Conservation (phyloP, 352 stramenopile species). For the Phytopythium aichiense region DNA sequence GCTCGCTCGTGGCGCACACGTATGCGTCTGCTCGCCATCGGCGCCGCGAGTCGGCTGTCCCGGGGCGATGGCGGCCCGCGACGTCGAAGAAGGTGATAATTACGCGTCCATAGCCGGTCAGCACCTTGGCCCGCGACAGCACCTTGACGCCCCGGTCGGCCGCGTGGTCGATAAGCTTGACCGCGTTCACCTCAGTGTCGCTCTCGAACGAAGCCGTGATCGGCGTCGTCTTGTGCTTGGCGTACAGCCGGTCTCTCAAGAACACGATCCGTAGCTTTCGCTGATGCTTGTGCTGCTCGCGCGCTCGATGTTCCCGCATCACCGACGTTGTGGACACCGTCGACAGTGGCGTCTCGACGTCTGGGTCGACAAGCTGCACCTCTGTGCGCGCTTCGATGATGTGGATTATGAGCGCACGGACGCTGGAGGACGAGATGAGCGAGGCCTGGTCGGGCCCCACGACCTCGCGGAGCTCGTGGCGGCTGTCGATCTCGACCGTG, state of each 20-base stretch:
- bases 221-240: slow-evolving; percentile 65
- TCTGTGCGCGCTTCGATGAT: slow-evolving; percentile 46
- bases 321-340: not conserved
- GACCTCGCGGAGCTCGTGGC: slow-evolving; percentile 50
- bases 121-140: slow-evolving; percentile 34
- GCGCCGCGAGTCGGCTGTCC: not conserved
- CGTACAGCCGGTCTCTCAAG: slow-evolving; percentile 50
- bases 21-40: slow-evolving; percentile 60
- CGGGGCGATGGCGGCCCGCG: not conserved
- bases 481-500: slow-evolving; percentile 26
- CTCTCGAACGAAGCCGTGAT: slow-evolving; percentile 25
- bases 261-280: slow-evolving; percentile 33
- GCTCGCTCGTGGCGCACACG: slow-evolving; percentile 40
- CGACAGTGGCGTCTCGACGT: not conserved
- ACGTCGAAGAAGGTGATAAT: slow-evolving; percentile 64
- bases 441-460: slow-evolving; percentile 44
- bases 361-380: slow-evolving; percentile 9
- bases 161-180: slow-evolving; percentile 58
- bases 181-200: slow-evolving; percentile 33
- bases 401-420: slow-evolving; percentile 48
- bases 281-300: not conserved
- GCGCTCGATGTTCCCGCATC: slow-evolving; percentile 1
- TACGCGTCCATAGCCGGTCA: slow-evolving; percentile 31
- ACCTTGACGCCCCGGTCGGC: slow-evolving; percentile 55
- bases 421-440: slow-evolving; percentile 33